Evolutionary conservation across 768 basidiomycete species (phyloP).

Genomic region (Trametes maxima): DNA sequence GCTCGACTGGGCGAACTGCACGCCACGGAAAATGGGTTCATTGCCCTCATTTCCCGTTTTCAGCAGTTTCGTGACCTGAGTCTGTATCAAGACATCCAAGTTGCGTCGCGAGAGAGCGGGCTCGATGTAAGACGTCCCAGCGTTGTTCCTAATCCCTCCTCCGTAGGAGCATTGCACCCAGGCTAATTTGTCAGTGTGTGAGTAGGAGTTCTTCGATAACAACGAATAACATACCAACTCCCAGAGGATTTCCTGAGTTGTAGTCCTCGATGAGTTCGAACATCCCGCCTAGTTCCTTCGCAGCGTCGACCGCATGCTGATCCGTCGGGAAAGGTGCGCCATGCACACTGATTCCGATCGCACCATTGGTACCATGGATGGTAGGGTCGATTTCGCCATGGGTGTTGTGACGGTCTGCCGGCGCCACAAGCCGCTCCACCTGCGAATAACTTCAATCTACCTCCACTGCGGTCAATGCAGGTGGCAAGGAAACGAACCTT

Average conservation of each 20-base stretch:
- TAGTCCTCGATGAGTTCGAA: conserved; percentile 31
- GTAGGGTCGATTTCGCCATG: conserved; percentile 27
- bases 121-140: conserved; percentile 9
- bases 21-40: neutral
- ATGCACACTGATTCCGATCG: conserved; percentile 25
- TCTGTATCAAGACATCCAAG: conserved; percentile 17
- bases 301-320: conserved; percentile 11
- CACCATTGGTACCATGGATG: conserved; percentile 29
- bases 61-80: conserved; percentile 9
- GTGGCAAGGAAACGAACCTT: conserved; percentile 22
- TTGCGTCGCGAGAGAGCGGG: conserved; percentile 1
- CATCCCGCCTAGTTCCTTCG: conserved; percentile 19
- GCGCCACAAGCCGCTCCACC: conserved; percentile 28
- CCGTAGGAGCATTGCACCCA: neutral
- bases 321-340: conserved; percentile 2
- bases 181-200: neutral
- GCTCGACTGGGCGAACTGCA: conserved; percentile 12
- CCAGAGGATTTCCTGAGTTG: conserved; percentile 28
- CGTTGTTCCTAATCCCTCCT: neutral
- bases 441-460: neutral
- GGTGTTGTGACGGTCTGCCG: conserved; percentile 28
- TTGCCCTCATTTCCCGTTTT: neutral
- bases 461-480: neutral
- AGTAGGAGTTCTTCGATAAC: too few species aligned
- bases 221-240: conserved; percentile 23